Conservation (phyloP, 257 asterid genomes). For the Solanum appendiculatum region DNA sequence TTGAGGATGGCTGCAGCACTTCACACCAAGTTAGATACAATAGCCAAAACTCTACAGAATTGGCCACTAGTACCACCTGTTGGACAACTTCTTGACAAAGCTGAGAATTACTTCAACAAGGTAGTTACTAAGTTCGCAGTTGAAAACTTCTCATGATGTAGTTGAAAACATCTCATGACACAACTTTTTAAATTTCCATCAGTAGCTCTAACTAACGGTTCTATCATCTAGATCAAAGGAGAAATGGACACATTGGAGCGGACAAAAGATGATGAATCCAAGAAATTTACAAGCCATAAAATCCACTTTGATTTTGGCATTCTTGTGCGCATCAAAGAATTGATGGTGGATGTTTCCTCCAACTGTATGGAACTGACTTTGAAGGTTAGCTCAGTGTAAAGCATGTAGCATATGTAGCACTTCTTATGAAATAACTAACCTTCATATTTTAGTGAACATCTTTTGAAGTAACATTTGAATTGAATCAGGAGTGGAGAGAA, state of each 20-base stretch:
- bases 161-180: background rate
- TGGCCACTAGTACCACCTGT: constrained; percentile 52
- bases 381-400: constrained; percentile 39
- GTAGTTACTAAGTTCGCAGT: constrained; percentile 10
- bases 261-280: constrained; percentile 70
- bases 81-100: constrained; percentile 52
- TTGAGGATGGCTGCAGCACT: constrained; percentile 75
- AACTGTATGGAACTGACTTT: constrained; percentile 80
- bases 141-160: background rate
- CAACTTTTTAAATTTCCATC: background rate
- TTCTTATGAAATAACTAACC: background rate
- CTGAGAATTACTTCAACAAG: constrained; percentile 68
- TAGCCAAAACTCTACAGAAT: constrained; percentile 31
- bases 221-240: constrained; percentile 48
- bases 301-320: constrained; percentile 68
- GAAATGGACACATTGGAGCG: constrained; percentile 72
- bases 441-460: background rate
- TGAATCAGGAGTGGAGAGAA: constrained; percentile 49
- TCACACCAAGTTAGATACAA: constrained; percentile 44
- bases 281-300: constrained; percentile 62
- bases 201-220: constrained; percentile 1
- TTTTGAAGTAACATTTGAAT: background rate
- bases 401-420: background rate
- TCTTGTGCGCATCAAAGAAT: constrained; percentile 67
- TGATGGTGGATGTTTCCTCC: constrained; percentile 77